phyloP scores from a whole-genome alignment of 148 eudicot genomes.

The Beta vulgaris region DNA sequence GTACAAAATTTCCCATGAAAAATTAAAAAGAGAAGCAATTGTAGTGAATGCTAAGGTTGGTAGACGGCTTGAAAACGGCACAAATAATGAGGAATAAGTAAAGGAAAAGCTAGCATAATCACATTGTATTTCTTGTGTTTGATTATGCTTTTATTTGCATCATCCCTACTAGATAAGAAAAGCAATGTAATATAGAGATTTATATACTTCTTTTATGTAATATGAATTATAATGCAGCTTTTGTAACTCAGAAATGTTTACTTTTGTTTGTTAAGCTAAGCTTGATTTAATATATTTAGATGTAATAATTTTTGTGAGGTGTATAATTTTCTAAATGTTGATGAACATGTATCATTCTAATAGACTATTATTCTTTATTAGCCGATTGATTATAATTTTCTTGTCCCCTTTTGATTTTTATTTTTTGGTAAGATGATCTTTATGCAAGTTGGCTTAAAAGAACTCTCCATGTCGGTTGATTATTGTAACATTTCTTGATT shows the following conservation, averaged over 20 bases:
- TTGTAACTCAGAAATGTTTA: not conserved
- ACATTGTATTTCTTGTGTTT: not conserved
- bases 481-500: too few species aligned
- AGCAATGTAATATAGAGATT: not conserved
- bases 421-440: too few species aligned
- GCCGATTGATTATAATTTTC: too few species aligned
- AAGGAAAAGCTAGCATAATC: not conserved
- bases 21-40: not conserved
- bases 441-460: too few species aligned
- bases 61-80: not conserved
- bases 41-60: slow-evolving; percentile 1
- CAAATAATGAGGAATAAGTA: not conserved
- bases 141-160: slow-evolving; percentile 8
- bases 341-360: too few species aligned
- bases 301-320: too few species aligned
- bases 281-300: not conserved
- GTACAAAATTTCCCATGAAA: not conserved
- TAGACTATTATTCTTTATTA: too few species aligned
- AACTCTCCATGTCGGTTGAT: too few species aligned
- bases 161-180: not conserved
- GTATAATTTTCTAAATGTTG: too few species aligned
- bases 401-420: too few species aligned
- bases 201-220: not conserved
- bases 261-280: not conserved
- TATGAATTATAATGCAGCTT: not conserved